A percentile compares a stretch with the other conserved stretches of the same genome.
These are phyloP conservation scores for Wallacemonas sp. DNA, from an alignment of 208 protist species.

Conservation along the genomic window DNA sequence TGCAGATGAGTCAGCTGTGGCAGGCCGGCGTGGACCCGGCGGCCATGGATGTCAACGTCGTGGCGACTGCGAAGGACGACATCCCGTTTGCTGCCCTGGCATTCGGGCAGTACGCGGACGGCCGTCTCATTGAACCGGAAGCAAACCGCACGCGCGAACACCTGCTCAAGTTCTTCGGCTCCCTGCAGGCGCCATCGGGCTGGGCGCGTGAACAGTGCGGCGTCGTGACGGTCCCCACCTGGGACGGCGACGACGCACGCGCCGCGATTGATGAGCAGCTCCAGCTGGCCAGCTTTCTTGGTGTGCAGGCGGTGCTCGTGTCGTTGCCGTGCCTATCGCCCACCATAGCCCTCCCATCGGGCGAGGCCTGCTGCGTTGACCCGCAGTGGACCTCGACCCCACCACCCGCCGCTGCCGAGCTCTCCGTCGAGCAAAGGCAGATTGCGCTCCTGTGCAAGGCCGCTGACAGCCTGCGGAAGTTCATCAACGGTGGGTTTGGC, in stretches of 20 bases:
- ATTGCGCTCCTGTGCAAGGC: slow-evolving; percentile 25
- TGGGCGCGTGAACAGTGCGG: slow-evolving; percentile 51
- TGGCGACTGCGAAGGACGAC: background rate
- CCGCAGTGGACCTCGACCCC: too few relatives aligned
- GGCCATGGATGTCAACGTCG: background rate
- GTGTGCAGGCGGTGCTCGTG: slow-evolving; percentile 60
- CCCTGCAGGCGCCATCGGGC: slow-evolving; percentile 39
- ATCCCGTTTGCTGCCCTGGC: background rate
- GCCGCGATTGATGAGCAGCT: slow-evolving; percentile 43
- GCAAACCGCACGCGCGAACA: background rate
- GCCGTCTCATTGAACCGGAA: background rate
- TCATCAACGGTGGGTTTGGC: slow-evolving; percentile 17
- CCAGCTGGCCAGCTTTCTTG: slow-evolving; percentile 70
- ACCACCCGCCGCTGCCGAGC: background rate
- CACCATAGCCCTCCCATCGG: too few relatives aligned
- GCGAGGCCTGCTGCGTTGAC: too few relatives aligned
- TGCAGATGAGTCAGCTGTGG: background rate
- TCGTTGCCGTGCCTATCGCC: slow-evolving; percentile 44
- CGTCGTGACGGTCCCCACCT: slow-evolving; percentile 32
- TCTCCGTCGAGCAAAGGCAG: slow-evolving; percentile 20
- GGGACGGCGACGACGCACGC: slow-evolving; percentile 21
- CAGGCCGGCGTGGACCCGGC: background rate
- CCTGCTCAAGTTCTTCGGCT: slow-evolving; percentile 7
- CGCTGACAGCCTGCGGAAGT: slow-evolving; percentile 34
- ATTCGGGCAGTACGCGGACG: background rate